Conservation (phyloP, 768 basidiomycete genomes). For the Suillus decipiens region DNA sequence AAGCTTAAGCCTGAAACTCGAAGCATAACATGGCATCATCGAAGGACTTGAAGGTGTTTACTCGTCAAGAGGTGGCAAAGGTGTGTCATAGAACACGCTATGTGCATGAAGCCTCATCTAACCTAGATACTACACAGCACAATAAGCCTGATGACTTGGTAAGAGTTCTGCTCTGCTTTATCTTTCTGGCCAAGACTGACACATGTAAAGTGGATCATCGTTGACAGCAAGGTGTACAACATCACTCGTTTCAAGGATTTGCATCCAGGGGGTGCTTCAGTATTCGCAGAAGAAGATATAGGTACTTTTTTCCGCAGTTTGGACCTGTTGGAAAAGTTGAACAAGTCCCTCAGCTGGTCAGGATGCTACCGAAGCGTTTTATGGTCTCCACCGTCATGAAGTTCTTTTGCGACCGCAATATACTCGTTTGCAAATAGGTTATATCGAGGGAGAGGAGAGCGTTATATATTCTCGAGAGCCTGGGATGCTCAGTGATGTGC, state of each 20-base stretch:
- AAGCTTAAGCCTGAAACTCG: not conserved
- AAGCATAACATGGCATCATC: slow-evolving; percentile 1
- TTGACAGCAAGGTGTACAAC: slow-evolving; percentile 85
- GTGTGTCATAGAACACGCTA: slow-evolving; percentile 32
- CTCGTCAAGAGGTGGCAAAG: slow-evolving; percentile 73
- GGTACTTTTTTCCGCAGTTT: slow-evolving; percentile 38
- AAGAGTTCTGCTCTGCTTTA: slow-evolving; percentile 21
- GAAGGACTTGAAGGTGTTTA: slow-evolving; percentile 39
- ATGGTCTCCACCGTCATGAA: slow-evolving; percentile 73
- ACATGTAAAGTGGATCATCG: slow-evolving; percentile 69
- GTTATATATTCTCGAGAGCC: slow-evolving; percentile 45
- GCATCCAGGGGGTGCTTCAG: slow-evolving; percentile 81
- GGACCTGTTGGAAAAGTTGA: not conserved
- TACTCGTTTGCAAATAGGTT: slow-evolving; percentile 61
- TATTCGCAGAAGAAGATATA: slow-evolving; percentile 73
- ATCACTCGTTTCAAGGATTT: slow-evolving; percentile 74
- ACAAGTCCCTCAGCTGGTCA: slow-evolving; percentile 53
- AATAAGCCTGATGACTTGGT: slow-evolving; percentile 76
- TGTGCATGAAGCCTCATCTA: not conserved
- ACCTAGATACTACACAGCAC: slow-evolving; percentile 49
- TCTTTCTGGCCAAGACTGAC: not conserved
- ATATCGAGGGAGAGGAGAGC: slow-evolving; percentile 58
- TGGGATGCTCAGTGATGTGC: slow-evolving; percentile 65
- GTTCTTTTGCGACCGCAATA: slow-evolving; percentile 70
- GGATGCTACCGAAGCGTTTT: slow-evolving; percentile 81